Percentiles rank a stretch among this genome's conserved stretches.
Evolutionary conservation across 2,329 filamentous ascomycete genomes (phyloP).

Genomic region (Ceratocystis harringtonii): DNA sequence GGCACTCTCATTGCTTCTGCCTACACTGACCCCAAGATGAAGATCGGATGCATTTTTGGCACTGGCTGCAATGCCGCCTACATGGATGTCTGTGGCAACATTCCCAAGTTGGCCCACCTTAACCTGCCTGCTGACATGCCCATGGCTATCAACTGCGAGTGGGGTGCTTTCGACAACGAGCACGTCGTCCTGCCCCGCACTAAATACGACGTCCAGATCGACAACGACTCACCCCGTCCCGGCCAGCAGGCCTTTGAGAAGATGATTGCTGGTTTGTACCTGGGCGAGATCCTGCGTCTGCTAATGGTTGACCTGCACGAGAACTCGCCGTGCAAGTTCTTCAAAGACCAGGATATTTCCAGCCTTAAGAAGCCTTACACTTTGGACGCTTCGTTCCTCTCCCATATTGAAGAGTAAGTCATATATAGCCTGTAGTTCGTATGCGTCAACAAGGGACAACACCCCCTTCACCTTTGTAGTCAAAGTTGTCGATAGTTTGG

Average conservation of each 20-base stretch:
- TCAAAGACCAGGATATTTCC: constrained; percentile 67
- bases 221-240: constrained; percentile 80
- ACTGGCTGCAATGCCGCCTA: constrained; percentile 97
- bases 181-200: constrained; percentile 75
- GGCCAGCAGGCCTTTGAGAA: constrained; percentile 95
- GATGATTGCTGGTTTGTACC: constrained; percentile 90
- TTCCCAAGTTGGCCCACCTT: constrained; percentile 86
- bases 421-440: background rate
- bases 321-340: constrained; percentile 58
- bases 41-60: constrained; percentile 94
- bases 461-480: background rate
- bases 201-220: constrained; percentile 72
- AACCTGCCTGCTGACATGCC: constrained; percentile 70
- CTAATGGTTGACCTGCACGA: constrained; percentile 76
- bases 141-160: constrained; percentile 96
- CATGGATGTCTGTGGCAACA: constrained; percentile 82
- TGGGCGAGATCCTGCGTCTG: constrained; percentile 87
- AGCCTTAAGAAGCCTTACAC: constrained; percentile 75
- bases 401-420: constrained; percentile 69
- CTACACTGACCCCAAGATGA: constrained; percentile 88
- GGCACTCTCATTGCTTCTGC: constrained; percentile 92
- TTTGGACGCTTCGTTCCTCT: constrained; percentile 85
- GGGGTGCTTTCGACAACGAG: constrained; percentile 92
- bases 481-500: background rate
- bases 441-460: background rate